These are phyloP conservation scores for Colletotrichum sp. DNA, from an alignment of 2,329 filamentous ascomycete species.

Conservation along the genomic window DNA sequence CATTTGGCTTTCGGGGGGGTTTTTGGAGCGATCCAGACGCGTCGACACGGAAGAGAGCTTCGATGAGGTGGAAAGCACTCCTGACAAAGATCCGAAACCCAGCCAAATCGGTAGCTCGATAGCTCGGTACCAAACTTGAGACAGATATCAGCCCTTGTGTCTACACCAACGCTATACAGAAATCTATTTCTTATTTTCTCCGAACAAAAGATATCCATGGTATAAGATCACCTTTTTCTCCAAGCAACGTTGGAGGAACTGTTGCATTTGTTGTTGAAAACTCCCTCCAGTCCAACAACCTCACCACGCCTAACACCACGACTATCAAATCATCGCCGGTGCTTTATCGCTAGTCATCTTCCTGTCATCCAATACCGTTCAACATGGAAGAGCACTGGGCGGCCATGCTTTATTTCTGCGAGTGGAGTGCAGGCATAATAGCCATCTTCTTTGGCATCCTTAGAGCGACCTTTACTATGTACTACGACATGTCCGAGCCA, in stretches of 20 bases:
- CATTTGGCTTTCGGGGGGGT: background rate
- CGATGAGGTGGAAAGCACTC: background rate
- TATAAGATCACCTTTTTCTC: background rate
- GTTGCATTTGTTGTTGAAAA: fast-evolving
- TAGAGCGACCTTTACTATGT: fast-evolving
- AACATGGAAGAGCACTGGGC: background rate
- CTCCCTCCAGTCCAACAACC: background rate
- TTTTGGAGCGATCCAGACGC: background rate
- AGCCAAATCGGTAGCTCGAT: background rate
- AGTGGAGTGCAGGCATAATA: background rate
- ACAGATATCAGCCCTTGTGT: background rate
- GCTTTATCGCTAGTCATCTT: background rate
- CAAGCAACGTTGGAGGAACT: background rate
- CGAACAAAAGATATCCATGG: fast-evolving
- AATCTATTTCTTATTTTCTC: fast-evolving
- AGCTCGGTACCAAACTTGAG: fast-evolving
- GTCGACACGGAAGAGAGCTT: background rate
- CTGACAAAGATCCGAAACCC: background rate
- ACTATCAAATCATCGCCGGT: background rate
- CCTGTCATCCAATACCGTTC: background rate
- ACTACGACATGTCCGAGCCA: background rate
- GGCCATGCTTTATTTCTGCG: background rate
- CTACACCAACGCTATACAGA: background rate
- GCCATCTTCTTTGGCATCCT: background rate
- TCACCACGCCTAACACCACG: background rate